Conservation (phyloP, 257 asterid species). For the Gentiana straminea region DNA sequence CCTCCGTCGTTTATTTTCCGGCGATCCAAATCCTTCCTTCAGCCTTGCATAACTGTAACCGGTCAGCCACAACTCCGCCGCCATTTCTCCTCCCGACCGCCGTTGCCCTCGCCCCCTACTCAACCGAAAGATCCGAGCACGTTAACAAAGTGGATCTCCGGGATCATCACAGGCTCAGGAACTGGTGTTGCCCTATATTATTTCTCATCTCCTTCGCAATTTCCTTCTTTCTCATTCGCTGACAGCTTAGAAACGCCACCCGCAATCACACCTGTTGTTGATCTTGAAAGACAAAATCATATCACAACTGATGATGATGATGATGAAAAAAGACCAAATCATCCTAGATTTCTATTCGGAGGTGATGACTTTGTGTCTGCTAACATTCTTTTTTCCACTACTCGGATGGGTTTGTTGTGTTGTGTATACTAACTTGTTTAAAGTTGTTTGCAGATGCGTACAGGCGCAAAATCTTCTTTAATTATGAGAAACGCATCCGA, state of each 20-base stretch:
- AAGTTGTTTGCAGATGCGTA: conserved; percentile 45
- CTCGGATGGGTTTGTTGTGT: background rate
- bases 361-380: conserved; percentile 1
- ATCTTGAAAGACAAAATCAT: background rate
- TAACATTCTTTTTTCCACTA: background rate
- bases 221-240: conserved; percentile 14
- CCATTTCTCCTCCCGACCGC: conserved; percentile 10
- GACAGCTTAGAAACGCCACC: conserved; percentile 8
- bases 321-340: background rate
- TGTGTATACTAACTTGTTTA: conserved; percentile 1
- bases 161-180: conserved; percentile 40
- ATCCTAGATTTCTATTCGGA: conserved; percentile 14
- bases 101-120: background rate
- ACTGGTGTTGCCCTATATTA: conserved; percentile 34
- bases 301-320: background rate
- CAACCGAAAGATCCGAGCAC: conserved; percentile 7
- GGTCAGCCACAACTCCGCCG: conserved; percentile 24
- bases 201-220: conserved; percentile 10
- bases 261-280: background rate
- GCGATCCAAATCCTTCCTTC: conserved; percentile 26
- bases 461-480: conserved; percentile 71
- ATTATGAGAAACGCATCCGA: conserved; percentile 81
- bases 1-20: conserved; percentile 45
- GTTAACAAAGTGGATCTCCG: conserved; percentile 43
- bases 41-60: conserved; percentile 7